Evolutionary conservation across 768 basidiomycete genomes (phyloP).

Genomic region (Agrocybe pediades): DNA sequence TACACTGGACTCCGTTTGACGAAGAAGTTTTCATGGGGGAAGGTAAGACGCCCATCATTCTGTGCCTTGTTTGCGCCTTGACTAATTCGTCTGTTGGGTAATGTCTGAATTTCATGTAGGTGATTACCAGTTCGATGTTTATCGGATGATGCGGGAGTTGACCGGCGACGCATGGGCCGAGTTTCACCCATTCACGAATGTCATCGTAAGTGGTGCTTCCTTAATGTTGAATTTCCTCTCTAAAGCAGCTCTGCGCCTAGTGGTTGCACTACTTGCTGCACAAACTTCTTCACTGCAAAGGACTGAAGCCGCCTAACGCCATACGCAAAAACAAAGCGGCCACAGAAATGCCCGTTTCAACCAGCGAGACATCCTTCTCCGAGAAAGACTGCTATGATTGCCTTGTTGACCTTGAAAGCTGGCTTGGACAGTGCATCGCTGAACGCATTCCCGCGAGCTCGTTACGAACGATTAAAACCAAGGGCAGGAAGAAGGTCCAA

Average conservation of each 20-base stretch:
- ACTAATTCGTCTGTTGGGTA: too few species aligned
- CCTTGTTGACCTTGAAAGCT: constrained; percentile 63
- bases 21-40: constrained; percentile 90
- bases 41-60: constrained; percentile 45
- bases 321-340: constrained; percentile 40
- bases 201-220: constrained; percentile 63
- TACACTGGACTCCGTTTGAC: constrained; percentile 83
- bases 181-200: constrained; percentile 84
- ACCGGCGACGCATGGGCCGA: constrained; percentile 69
- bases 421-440: constrained; percentile 51
- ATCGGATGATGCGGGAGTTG: constrained; percentile 79
- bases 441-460: constrained; percentile 28
- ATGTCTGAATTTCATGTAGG: constrained; percentile 44
- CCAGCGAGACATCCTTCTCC: constrained; percentile 41
- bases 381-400: constrained; percentile 74
- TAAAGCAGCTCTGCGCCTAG: constrained; percentile 36
- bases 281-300: constrained; percentile 74
- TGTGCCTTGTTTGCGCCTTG: too few species aligned
- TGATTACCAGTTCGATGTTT: constrained; percentile 94
- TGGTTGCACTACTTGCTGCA: constrained; percentile 87
- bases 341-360: constrained; percentile 11
- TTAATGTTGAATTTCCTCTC: neutral
- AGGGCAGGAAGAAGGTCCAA: constrained; percentile 34
- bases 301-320: constrained; percentile 54
- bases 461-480: constrained; percentile 32